These are phyloP conservation scores for Lumnitzera littorea DNA, from an alignment of 345 rosid species.

Conservation along the genomic window DNA sequence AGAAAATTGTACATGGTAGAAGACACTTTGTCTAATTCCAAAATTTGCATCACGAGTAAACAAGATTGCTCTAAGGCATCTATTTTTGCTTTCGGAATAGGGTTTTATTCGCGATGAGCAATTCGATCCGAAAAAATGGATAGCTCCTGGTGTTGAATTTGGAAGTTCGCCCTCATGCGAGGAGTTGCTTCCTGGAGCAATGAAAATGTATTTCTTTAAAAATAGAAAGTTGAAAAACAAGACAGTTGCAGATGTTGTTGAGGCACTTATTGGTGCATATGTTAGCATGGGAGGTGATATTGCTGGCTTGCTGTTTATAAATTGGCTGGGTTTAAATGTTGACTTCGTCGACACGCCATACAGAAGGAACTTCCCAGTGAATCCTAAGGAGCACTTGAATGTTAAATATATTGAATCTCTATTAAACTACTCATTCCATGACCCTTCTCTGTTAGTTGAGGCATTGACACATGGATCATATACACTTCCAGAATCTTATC, in stretches of 20 bases:
- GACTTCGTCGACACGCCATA: conserved; percentile 31
- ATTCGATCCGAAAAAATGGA: conserved; percentile 71
- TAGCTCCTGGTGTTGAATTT: conserved; percentile 53
- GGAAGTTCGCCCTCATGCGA: conserved; percentile 23
- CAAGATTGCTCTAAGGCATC: too few relatives aligned
- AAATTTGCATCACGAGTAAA: not conserved
- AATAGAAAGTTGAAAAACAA: conserved; percentile 47
- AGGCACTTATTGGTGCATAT: conserved; percentile 80
- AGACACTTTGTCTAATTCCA: not conserved
- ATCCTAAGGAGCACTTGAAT: conserved; percentile 38
- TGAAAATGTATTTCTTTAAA: conserved; percentile 35
- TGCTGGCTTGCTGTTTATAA: conserved; percentile 48
- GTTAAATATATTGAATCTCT: conserved; percentile 38
- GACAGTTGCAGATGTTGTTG: conserved; percentile 76
- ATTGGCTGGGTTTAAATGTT: conserved; percentile 70
- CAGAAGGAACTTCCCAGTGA: conserved; percentile 20
- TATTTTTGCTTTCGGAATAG: conserved; percentile 17
- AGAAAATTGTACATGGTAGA: too few relatives aligned
- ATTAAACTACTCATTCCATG: conserved; percentile 47
- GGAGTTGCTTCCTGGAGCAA: conserved; percentile 22
- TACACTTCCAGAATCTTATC: conserved; percentile 86
- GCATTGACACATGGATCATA: conserved; percentile 93
- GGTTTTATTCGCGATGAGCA: conserved; percentile 71
- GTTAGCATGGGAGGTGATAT: conserved; percentile 68
- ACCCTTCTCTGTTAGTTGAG: conserved; percentile 67